Base-by-base conservation (phyloP, 331 rosid genomes). In the Prunus yedoensis region DNA sequence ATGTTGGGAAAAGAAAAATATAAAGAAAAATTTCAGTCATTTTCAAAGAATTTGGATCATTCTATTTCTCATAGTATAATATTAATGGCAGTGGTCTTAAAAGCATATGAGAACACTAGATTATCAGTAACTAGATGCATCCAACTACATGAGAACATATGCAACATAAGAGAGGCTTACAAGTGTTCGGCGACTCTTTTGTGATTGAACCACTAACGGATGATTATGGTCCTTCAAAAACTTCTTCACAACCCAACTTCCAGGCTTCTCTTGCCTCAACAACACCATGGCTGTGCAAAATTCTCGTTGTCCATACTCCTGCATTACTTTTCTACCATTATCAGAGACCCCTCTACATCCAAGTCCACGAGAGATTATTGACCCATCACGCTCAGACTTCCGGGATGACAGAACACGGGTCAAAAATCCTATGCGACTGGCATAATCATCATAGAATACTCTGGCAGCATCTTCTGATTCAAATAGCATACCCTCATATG, bases 311-410 rank as follows among this genome's bases (percentile, higher is more conserved):
- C 51, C 64, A 60, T 32, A 68, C 70, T 73, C 74, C 70, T 54
- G 64, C 28, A 17, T 30, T 53, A 70, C 49, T 70, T 52, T 70
- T 70, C 32, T 58, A 53, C 70, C 63, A 74, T 57, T 52, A 43
- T 28, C 49, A 51, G 82, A 61, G 15, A 51, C 10, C 69, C 85
- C 82, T 73, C 79, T 82, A 63, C 85, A 82, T 60, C 85, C 85
- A 68, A 82, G 60, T 25, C 82, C 82, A 52, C 85, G 85, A 38
- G 85, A 82, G 70, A 82, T 74, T 30, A 82, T 69, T 43, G 82
- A 82, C 50, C 85, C 81, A 67, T 82, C 79, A 57, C 69, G 77
- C 74, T 82, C 85, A 73, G 85, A 82, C 79, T 82, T 82, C 30
- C 85, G 76, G 16, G 85, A 82, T 61, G 85, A 82, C 27, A 77